Conservation (phyloP, 164 flowering plant genomes). For the Vitis cinerea region DNA sequence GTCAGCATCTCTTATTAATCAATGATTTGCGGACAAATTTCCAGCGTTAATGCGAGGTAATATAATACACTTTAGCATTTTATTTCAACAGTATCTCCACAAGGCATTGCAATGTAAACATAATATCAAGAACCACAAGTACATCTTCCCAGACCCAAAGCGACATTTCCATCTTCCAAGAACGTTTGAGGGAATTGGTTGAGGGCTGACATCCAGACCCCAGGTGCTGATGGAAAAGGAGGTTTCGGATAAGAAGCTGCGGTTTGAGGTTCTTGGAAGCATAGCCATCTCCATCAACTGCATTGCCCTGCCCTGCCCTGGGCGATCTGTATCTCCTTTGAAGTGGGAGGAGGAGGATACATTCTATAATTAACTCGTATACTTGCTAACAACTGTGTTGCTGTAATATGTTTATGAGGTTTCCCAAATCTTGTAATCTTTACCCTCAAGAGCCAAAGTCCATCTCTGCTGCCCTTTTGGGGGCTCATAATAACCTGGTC, state of each 20-base stretch:
- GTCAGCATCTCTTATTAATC: not conserved
- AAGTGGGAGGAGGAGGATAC: not conserved
- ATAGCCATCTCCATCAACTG: not conserved
- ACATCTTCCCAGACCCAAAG: not conserved
- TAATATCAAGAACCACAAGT: not conserved
- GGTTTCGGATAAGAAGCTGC: not conserved
- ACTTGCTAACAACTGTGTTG: not conserved
- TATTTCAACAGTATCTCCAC: not conserved
- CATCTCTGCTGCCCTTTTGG: conserved; percentile 52
- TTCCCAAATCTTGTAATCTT: conserved; percentile 93
- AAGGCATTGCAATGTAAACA: not conserved
- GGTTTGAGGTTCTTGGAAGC: not conserved
- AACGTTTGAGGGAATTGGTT: too few species aligned
- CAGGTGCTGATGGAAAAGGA: not conserved
- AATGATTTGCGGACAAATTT: not conserved
- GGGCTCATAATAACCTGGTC: conserved; percentile 92
- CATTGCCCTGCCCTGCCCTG: too few species aligned
- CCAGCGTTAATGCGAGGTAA: too few species aligned
- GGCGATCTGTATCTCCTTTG: not conserved
- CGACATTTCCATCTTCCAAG: too few species aligned
- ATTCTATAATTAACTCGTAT: not conserved
- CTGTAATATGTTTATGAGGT: conserved; percentile 30
- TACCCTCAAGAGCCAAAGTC: conserved; percentile 67
- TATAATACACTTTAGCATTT: not conserved
- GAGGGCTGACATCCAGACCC: too few species aligned